Evolutionary conservation across 164 flowering plant genomes (phyloP), one percentile per base, ranked within the genome.

Genomic region (Piper longum): DNA sequence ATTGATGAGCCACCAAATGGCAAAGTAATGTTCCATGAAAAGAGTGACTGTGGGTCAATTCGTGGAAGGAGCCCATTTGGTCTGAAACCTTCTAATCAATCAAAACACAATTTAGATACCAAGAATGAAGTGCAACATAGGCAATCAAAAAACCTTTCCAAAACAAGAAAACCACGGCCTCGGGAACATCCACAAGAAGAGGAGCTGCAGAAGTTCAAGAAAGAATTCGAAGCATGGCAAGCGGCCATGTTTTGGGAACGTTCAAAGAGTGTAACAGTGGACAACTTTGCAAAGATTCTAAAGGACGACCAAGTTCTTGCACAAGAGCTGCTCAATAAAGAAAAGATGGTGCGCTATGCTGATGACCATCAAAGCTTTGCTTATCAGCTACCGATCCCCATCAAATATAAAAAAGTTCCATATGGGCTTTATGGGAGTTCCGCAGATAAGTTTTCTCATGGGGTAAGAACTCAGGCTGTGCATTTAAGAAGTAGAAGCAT

Each of bases 161-260:
- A 71, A 54, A 63, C 64, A 42, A 75, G 66, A 62, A 83, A 74
- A 67, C 82, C 76, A 26, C 80, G 69, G 65, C 83, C 79, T 72
- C 80, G 93, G 36, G 87, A 83, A 72, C 97, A 93, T 77, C 97
- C 99, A 66, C 97, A 93, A 66, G 99, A 90, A 73, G 92, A 90
- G 82, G 89, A 88, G 69, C 79, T 93, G 8, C 96, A 87, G 72
- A 87, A 85, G 74, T 93, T 93, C 72, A 93, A 90, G 82, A 90
- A 83, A 79, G 99, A 93, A 18, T 88, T 93, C 80, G 92, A 84
- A 80, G 96, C 95, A 71, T 93, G 91, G 89, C 96, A 87, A 71
- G 85, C 91, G 43, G 85, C 91, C 43, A 74, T 86, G 77, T 71
- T 83, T 57, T 82, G 76, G 72, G 86, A 93, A 65, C 76, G 84